These are phyloP conservation scores for Rubia yunnanensis DNA, from an alignment of 257 asterid genomes.

Conservation along the genomic window DNA sequence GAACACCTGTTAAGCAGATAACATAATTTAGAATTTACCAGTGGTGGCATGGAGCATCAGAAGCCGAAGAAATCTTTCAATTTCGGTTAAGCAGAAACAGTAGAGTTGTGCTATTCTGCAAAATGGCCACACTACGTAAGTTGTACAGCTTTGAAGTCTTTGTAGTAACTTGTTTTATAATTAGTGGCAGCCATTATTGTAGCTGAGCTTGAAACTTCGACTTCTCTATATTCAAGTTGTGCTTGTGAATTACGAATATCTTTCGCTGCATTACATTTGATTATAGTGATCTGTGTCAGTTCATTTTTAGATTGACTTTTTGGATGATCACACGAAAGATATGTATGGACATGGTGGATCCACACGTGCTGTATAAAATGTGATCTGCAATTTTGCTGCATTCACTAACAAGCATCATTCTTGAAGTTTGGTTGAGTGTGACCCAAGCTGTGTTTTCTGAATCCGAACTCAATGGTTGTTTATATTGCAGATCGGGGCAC, in stretches of 20 bases:
- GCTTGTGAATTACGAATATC: neutral
- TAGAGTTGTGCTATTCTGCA: neutral
- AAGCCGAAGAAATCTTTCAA: neutral
- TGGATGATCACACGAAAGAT: neutral
- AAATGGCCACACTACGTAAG: slow-evolving; percentile 2
- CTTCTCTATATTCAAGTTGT: too few relatives aligned
- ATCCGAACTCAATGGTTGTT: neutral
- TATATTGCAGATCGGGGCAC: slow-evolving; percentile 13
- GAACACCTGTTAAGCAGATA: neutral
- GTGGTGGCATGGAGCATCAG: neutral
- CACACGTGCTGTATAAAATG: too few relatives aligned
- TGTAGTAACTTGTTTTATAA: neutral
- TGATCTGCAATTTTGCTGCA: neutral
- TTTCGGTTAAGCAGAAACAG: neutral
- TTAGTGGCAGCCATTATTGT: too few relatives aligned
- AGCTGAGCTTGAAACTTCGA: too few relatives aligned
- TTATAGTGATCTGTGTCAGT: neutral
- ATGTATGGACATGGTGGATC: neutral
- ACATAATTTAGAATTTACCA: neutral
- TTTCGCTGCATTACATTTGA: neutral
- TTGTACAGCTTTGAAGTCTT: neutral
- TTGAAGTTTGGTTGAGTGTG: neutral
- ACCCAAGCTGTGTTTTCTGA: neutral
- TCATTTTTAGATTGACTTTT: neutral
- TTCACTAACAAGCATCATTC: neutral